Evolutionary conservation across 352 stramenopile genomes (phyloP).

Genomic region (Aphanomyces cochlioides): DNA sequence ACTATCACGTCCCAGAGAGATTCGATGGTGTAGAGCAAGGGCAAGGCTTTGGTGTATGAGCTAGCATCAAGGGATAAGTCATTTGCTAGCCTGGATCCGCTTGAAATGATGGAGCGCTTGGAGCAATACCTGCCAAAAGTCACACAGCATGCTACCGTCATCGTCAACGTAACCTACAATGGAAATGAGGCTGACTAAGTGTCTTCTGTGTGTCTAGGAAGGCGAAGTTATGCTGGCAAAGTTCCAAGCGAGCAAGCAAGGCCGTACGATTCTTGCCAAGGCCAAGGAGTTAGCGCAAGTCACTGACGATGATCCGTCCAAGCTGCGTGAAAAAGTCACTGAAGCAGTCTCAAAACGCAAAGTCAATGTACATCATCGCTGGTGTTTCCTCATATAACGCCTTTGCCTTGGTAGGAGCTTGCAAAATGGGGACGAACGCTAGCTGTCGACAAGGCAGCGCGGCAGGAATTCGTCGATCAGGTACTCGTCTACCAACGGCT

Average conservation of each 20-base stretch:
- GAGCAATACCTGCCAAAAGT: slow-evolving; percentile 62
- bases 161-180: slow-evolving; percentile 32
- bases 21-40: slow-evolving; percentile 8
- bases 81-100: slow-evolving; percentile 53
- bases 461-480: slow-evolving; percentile 70
- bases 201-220: slow-evolving; percentile 35
- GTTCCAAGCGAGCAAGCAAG: slow-evolving; percentile 66
- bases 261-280: slow-evolving; percentile 60
- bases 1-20: too few species aligned
- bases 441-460: slow-evolving; percentile 56
- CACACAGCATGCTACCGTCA: slow-evolving; percentile 44
- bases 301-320: slow-evolving; percentile 59
- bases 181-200: too few species aligned
- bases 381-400: not conserved
- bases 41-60: not conserved
- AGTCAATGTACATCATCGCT: slow-evolving; percentile 20
- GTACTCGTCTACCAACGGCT: not conserved
- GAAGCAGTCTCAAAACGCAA: slow-evolving; percentile 19
- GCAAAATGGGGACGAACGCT: slow-evolving; percentile 61
- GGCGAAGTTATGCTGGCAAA: slow-evolving; percentile 66
- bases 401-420: slow-evolving; percentile 38
- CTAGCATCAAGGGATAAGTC: slow-evolving; percentile 40
- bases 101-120: slow-evolving; percentile 51
- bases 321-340: slow-evolving; percentile 66
- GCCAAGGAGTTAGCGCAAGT: slow-evolving; percentile 67